Base-by-base conservation (phyloP, 768 basidiomycete genomes). In the Dendrothele bispora region DNA sequence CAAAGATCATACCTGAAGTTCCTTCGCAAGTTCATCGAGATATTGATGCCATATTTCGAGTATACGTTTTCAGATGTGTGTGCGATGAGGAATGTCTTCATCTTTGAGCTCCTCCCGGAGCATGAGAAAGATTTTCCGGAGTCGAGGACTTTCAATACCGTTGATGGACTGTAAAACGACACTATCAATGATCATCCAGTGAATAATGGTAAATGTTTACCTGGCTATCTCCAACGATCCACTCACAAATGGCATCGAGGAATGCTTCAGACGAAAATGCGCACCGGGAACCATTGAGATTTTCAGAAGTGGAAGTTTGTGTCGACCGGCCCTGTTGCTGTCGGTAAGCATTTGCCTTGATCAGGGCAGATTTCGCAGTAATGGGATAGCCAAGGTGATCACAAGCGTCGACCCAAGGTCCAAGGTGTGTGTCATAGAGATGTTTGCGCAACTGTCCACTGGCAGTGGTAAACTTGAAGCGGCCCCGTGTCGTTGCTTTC, bases 71-170 rank as follows among this genome's bases (percentile, higher is more conserved):
- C 56, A 55, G 8, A 66, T 55, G 1, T 40, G 56, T 0, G 64
- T 59, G 7, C 58, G 55, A 52, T 63, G 60, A 5, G 64, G 66
- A 40, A 68, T 68, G 48, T 68, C 65, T 4, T 50, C 51, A 29
- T 68, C 65, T 22, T 58, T 53, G 37, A 68, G 58, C 24, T 64
- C 64, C 4, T 55, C 40, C 7, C 58, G 43, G 3, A 68, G 39
- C 46, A 65, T 41, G 34, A 64, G 46, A 43, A 65, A 56, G n/a
- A 54, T 52, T 1, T 26, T 43, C 2, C 55, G 52, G 2, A 60
- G 48, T 26, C 52, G 37, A 17, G 48, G 38, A 21, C 50, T 59
- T 38, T 63, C 61, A 39, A 66, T 52, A 24, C 63, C 53, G 48
- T 61, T 65, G 46, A 63, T 41, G 14, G 61, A 50, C 41, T 50